These are phyloP conservation scores for Mycena rosella DNA, from an alignment of 768 basidiomycete species.

Conservation along the genomic window DNA sequence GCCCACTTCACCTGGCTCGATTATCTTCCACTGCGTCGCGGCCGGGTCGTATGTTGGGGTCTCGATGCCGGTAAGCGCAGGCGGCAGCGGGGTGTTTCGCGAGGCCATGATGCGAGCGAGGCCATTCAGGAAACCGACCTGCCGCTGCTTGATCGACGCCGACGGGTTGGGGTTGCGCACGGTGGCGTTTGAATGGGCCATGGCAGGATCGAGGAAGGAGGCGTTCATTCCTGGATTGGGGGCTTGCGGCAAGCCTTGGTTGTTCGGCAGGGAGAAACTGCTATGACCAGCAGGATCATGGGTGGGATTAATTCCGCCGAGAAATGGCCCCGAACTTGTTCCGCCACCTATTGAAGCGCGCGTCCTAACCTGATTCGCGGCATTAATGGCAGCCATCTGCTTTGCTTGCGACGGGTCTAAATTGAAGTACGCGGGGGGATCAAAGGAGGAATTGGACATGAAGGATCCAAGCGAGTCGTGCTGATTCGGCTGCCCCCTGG, in stretches of 20 bases:
- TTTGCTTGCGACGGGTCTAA: constrained; percentile 79
- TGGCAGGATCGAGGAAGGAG: constrained; percentile 61
- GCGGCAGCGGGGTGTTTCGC: constrained; percentile 77
- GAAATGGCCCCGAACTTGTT: constrained; percentile 77
- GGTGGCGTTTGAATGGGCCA: constrained; percentile 51
- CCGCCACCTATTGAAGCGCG: constrained; percentile 56
- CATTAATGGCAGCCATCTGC: constrained; percentile 84
- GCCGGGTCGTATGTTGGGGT: constrained; percentile 72
- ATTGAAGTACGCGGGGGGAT: constrained; percentile 58
- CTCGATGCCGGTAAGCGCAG: constrained; percentile 74
- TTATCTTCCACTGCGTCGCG: constrained; percentile 71
- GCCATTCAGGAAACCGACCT: constrained; percentile 68
- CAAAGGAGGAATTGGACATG: constrained; percentile 45
- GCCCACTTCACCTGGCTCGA: constrained; percentile 74
- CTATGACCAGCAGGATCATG: constrained; percentile 57
- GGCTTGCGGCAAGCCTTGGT: constrained; percentile 51
- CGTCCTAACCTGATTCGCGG: constrained; percentile 54
- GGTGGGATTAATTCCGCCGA: constrained; percentile 69
- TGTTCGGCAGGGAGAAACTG: constrained; percentile 60
- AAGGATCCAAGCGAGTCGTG: constrained; percentile 16
- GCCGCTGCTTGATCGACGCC: constrained; percentile 63
- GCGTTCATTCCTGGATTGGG: constrained; percentile 42
- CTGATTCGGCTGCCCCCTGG: constrained; percentile 7
- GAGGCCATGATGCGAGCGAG: constrained; percentile 72
- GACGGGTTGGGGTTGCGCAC: constrained; percentile 53